Evolutionary conservation across 148 eudicot genomes (phyloP).

Genomic region (Linanthus parryae): DNA sequence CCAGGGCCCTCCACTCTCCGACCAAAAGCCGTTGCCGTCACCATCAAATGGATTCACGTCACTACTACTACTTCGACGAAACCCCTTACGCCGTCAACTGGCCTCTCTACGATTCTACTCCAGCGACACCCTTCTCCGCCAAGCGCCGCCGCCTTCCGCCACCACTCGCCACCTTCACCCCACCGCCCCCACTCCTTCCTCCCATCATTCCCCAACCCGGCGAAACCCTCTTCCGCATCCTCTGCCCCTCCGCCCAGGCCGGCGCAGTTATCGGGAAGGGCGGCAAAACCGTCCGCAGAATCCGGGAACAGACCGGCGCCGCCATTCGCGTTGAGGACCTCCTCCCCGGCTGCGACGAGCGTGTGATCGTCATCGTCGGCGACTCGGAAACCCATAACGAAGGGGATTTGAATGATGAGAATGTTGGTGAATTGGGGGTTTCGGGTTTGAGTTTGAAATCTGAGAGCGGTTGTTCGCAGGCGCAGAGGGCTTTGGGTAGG

Average conservation of each 20-base stretch:
- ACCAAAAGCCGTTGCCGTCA: too few species aligned
- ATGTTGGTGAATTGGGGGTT: not conserved
- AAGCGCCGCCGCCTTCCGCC: conserved; percentile 21
- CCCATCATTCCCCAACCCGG: conserved; percentile 10
- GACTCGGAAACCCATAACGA: too few species aligned
- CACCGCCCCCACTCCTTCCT: conserved; percentile 12
- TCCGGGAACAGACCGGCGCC: conserved; percentile 49
- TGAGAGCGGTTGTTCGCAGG: conserved; percentile 15
- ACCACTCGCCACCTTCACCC: conserved; percentile 9
- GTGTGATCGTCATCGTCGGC: conserved; percentile 28
- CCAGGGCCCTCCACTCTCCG: too few species aligned
- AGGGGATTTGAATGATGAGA: conserved; percentile 4
- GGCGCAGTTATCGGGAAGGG: conserved; percentile 49
- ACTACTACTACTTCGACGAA: too few species aligned
- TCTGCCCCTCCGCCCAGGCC: conserved; percentile 35
- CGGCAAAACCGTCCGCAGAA: conserved; percentile 38
- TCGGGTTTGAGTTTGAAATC: not conserved
- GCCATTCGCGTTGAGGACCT: conserved; percentile 41
- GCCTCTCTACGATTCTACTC: too few species aligned
- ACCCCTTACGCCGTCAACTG: conserved; percentile 4
- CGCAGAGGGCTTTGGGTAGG: conserved; percentile 36
- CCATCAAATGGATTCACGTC: too few species aligned
- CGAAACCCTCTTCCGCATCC: conserved; percentile 38
- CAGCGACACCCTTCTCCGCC: conserved; percentile 10
- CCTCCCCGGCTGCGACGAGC: conserved; percentile 34